Evolutionary conservation across 495 filamentous ascomycete species (phyloP), one percentile per base, ranked within the genome.

Genomic region (Lindgomyces ingoldianus): DNA sequence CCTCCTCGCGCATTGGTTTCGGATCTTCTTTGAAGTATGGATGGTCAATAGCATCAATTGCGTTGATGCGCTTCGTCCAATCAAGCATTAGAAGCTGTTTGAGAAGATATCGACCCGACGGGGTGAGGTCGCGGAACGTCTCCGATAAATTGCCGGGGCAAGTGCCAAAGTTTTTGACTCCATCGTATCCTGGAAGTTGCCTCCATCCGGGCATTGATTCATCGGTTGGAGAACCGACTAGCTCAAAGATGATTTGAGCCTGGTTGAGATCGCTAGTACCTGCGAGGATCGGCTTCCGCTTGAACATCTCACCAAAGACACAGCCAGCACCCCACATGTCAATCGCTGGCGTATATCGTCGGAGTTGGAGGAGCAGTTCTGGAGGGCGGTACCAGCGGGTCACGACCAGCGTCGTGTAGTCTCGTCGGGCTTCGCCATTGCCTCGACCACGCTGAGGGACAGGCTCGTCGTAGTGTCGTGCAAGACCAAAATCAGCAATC

Each of bases 321-420:
- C 94, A 97, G 27, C 91, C 93, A 69, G 96, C 93, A 72, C 94
- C 94, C 94, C 94, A 99, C 81, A 98, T 83, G 76, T 99, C 94
- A 73, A 99, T 96, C 2, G 94, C 92, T 22, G 94, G 89, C 30
- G 94, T 99, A 73, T 99, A 99, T 59, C 81, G 82, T 63, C 89
- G 87, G 11, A 98, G 81, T 49, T 91, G 87, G 36, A 99, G 80
- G 22, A 99, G 80, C 9, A 99, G 81, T 80, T 99, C 94, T 12
- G 94, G 94, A 60, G 94, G 94, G 26, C 94, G 83, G 72, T 99
- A 99, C 94, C 94, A 99, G 58, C 94, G 80, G 39, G 94, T 99
- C 18, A 99, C 94, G 26, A 99, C 94, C 19, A 97, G 80, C 26
- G 87, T 89, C 9, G 94, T 99, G 76, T 98, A 99, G 53, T 98